Base-by-base conservation (phyloP, 2,329 filamentous ascomycete species). In the Microascus cirrosus region DNA sequence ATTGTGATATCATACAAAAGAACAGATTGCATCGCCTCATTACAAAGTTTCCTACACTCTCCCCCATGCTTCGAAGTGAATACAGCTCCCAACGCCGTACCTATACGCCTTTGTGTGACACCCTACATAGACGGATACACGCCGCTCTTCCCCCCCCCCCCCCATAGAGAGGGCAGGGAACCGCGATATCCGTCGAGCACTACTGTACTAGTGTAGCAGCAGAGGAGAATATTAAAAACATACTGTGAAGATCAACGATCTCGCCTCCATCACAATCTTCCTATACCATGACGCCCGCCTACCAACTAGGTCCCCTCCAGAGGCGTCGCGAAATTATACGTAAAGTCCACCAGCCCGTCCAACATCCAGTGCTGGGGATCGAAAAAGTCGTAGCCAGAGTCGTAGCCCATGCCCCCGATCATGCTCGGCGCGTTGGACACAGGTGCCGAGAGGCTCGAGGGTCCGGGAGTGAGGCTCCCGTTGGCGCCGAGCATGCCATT, bases 291-390 rank as follows among this genome's bases (percentile, higher is more conserved):
- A 12, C n/a, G n/a, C 39, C 34, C 18, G n/a, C 52, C 39, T 28
- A 36, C 54, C 12, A 56, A 32, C 63, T 73, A 81, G 61, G 78
- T 72, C 61, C 79, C 76, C 60, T 86, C 82, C 42, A 83, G 69
- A 1, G 78, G 75, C 59, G 74, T 72, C 65, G 60, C 58, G 56
- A 82, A 86, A 12, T 77, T 79, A 67, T 86, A 91, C 62, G 89
- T 89, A 67, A 93, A 87, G 67, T 92, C 88, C 60, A 94, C 77
- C 36, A 93, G 77, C 15, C 89, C 89, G 69, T 96, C 92, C 60
- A 96, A 76, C 77, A 95, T 90, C 92, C 92, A 96, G 69, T 93
- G 90, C 65, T 96, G 79, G 1, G 92, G 90, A 71, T 96, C 91
- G 67, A 95, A 96, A 61, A 95, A 90, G 69, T 95, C 89, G 69